These are phyloP conservation scores for Scheffersomyces illinoinensis DNA, from an alignment of 1,139 yeast species.

Conservation along the genomic window DNA sequence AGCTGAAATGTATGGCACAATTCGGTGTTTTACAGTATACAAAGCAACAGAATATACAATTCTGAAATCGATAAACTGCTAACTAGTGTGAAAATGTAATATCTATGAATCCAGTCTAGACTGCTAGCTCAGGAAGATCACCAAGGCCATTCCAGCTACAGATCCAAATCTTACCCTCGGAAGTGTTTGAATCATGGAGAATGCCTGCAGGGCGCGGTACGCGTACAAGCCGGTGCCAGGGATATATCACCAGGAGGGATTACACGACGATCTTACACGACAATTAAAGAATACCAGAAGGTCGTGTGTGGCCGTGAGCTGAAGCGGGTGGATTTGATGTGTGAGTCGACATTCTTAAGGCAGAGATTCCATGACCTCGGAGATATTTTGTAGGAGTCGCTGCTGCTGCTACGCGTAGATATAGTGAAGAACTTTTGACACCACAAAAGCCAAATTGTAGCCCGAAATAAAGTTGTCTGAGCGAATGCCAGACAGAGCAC, in stretches of 20 bases:
- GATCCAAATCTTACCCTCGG: neutral
- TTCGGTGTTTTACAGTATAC: no score
- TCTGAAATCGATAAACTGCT: no score
- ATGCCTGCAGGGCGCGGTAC: neutral
- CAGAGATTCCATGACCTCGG: neutral
- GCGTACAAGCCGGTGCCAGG: neutral
- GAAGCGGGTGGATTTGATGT: neutral
- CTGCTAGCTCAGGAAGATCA: neutral
- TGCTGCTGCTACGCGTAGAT: neutral
- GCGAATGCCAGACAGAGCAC: no score
- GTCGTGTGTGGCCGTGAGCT: neutral
- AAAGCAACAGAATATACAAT: no score
- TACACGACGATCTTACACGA: neutral
- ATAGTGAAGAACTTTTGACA: no score
- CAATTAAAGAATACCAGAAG: neutral
- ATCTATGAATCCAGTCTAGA: neutral
- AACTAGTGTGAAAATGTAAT: no score
- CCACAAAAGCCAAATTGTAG: no score
- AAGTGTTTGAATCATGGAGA: neutral
- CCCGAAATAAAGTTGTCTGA: no score
- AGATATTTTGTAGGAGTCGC: neutral
- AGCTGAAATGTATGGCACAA: no score
- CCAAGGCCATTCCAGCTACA: neutral
- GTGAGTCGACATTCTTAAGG: neutral
- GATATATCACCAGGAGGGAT: neutral